Evolutionary conservation across 352 stramenopile species (phyloP), one percentile per base, ranked within the genome.

Genomic region (Lagenidium giganteum): DNA sequence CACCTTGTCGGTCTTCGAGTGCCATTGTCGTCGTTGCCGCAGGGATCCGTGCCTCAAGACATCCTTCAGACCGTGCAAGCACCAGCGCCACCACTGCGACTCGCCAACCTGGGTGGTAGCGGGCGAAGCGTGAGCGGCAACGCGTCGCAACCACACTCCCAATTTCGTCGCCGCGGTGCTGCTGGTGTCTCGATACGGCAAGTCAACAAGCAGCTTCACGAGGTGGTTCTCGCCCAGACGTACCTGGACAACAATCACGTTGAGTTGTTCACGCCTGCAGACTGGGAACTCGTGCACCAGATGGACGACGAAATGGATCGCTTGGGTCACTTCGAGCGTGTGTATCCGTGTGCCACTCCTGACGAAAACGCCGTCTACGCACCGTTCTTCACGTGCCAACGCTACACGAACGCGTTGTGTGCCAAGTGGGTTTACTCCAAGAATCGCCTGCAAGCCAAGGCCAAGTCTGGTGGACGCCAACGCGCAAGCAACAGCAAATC

Each of bases 251-350:
- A 60, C 22, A 51, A 55, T 0, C 72, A 88, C 47, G 35, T 88
- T 22, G 59, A 74, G 29, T 47, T 82, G 6, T 81, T 92, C 39
- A 54, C 64, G 3, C 14, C 43, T 0, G 67, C 46, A 21, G 79
- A 92, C 57, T 84, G 73, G 69, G 50, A 75, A 5, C 66, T 85
- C 16, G 50, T 92, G 2, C 43, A 79, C 16, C 18, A 61, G 12
- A 83, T 89, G 65, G 79, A 87, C 17, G 79, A 86, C 47, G 79
- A 92, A 49, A 73, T 80, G 51, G 61, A 83, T 32, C 73, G 79
- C 0, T 35, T 65, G 2, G 79, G 79, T 4, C 66, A 92, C 41
- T 92, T 92, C 49, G 60, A 87, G 21, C 68, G 76, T 8, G 73
- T 92, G 26, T 92, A 69, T 31, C 79, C 79, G 8, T 66, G 51